A percentile compares a stretch with the other conserved stretches of the same genome.
phyloP scores from a whole-genome alignment of 495 filamentous ascomycete genomes.

The Aspergillus haitiensis region DNA sequence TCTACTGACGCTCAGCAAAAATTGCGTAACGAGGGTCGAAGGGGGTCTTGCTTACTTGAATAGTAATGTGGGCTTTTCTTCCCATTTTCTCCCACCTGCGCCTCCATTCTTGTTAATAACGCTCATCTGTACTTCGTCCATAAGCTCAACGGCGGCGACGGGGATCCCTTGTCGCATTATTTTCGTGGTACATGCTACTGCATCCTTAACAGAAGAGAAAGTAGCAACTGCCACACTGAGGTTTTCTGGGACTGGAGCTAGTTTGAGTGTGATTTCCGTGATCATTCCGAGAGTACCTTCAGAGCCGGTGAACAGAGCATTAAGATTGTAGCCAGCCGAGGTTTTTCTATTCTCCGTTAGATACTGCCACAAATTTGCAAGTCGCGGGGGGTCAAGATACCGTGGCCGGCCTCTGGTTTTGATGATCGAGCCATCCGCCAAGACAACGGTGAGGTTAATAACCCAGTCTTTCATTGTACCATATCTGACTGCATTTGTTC shows the following conservation, averaged over 20 bases:
- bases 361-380: background rate
- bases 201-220: constrained; percentile 68
- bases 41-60: constrained; percentile 65
- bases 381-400: background rate
- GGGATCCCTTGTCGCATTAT: constrained; percentile 75
- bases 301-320: constrained; percentile 72
- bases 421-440: constrained; percentile 83
- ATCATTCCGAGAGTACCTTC: constrained; percentile 84
- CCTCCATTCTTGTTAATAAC: constrained; percentile 73
- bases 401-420: constrained; percentile 56
- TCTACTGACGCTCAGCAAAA: constrained; percentile 35
- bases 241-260: constrained; percentile 68
- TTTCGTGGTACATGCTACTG: constrained; percentile 70
- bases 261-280: constrained; percentile 75
- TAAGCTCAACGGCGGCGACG: constrained; percentile 77
- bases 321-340: constrained; percentile 80
- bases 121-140: constrained; percentile 86
- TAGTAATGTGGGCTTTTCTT: constrained; percentile 76
- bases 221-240: constrained; percentile 75
- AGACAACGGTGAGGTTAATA: constrained; percentile 74
- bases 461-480: constrained; percentile 95
- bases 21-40: background rate
- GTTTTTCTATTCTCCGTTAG: constrained; percentile 51
- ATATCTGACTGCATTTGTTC: constrained; percentile 83
- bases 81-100: constrained; percentile 70